phyloP scores from a whole-genome alignment of 345 rosid species.

The Syzygium aromaticum region DNA sequence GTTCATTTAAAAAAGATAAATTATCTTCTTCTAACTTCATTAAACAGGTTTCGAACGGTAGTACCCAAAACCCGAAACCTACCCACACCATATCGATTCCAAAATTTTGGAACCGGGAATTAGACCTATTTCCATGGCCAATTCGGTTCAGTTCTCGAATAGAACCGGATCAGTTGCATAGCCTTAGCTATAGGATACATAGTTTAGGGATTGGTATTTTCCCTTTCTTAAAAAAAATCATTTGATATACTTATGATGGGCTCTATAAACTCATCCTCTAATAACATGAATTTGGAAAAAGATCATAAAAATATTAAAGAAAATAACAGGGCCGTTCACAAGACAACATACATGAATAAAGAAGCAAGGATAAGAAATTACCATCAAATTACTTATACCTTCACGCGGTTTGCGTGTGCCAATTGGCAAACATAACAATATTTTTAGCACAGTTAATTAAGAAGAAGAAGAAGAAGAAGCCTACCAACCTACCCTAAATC shows the following conservation, averaged over 20 bases:
- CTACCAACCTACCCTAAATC: neutral
- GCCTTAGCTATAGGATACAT: neutral
- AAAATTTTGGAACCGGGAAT: neutral
- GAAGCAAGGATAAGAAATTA: neutral
- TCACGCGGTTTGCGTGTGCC: neutral
- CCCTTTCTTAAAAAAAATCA: neutral
- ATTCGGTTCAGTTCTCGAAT: neutral
- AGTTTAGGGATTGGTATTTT: neutral
- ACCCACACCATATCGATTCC: neutral
- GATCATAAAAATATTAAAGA: neutral
- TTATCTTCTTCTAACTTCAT: neutral
- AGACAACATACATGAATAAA: neutral
- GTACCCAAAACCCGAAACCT: neutral
- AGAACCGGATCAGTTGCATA: neutral
- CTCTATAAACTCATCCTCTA: neutral
- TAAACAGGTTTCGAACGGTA: accelerated
- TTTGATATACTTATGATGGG: neutral
- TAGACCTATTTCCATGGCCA: accelerated
- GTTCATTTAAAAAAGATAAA: neutral
- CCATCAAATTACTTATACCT: neutral
- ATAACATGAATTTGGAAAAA: neutral
- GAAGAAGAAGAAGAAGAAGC: neutral
- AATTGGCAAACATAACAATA: neutral
- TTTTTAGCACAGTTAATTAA: neutral
- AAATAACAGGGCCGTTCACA: neutral